Conservation (phyloP, 2,329 filamentous ascomycete genomes). For the Trichoderma arundinaceum region DNA sequence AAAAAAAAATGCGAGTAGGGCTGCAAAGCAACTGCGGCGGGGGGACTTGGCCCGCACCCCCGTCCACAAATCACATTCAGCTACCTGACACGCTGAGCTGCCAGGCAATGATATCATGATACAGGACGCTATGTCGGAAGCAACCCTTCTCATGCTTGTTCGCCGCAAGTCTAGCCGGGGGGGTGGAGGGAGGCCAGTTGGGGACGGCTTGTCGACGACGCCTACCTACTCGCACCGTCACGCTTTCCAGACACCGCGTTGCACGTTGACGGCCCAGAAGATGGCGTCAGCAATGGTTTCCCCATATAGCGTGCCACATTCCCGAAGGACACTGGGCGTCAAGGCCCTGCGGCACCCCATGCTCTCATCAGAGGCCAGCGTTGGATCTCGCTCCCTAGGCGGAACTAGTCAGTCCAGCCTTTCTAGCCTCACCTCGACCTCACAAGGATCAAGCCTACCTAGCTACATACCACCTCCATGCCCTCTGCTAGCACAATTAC, state of each 20-base stretch:
- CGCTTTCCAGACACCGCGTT: slow-evolving; percentile 18
- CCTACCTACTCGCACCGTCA: neutral
- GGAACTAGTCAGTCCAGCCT: slow-evolving; percentile 16
- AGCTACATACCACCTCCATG: neutral
- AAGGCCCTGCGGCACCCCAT: slow-evolving; percentile 23
- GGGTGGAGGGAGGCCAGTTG: slow-evolving; percentile 10
- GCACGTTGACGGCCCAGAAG: slow-evolving; percentile 26
- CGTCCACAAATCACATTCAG: slow-evolving; percentile 32
- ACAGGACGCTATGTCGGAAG: slow-evolving; percentile 37
- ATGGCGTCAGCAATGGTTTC: slow-evolving; percentile 31
- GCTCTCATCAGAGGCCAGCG: slow-evolving; percentile 15
- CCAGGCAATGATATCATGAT: slow-evolving; percentile 44
- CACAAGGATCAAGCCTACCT: slow-evolving; percentile 9
- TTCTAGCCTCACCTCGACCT: slow-evolving; percentile 23
- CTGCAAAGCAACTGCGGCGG: slow-evolving; percentile 30
- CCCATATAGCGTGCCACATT: slow-evolving; percentile 31
- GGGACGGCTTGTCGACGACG: slow-evolving; percentile 10
- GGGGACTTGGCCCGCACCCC: slow-evolving; percentile 26
- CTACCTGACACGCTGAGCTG: slow-evolving; percentile 14
- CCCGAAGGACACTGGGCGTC: slow-evolving; percentile 26
- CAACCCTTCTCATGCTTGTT: slow-evolving; percentile 34
- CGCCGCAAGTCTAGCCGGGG: slow-evolving; percentile 31
- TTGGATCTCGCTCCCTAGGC: slow-evolving; percentile 25
- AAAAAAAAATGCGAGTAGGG: slow-evolving; percentile 20
- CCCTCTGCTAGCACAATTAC: neutral